Evolutionary conservation across 2,329 filamentous ascomycete genomes (phyloP), one percentile per base, ranked within the genome.

Genomic region (Emericellopsis cladophorae): DNA sequence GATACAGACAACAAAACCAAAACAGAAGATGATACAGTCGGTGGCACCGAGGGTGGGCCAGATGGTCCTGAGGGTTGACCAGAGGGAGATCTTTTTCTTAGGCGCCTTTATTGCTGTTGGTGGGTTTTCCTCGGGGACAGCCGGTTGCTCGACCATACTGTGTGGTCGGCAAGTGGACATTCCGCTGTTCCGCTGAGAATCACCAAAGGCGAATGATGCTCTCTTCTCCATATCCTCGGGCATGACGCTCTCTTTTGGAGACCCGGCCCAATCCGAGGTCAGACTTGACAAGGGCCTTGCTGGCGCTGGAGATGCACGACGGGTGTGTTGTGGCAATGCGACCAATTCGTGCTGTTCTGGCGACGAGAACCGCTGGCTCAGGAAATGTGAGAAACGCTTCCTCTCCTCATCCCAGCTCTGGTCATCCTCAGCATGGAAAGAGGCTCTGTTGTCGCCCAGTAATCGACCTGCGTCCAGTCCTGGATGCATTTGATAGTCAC

Each of bases 1-100:
- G 1, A 82, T 50, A 24, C 81, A 77, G 36, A 72, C 68, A 0
- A 73, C n/a, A 9, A 86, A 59, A 2, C 79, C 85, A 2, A 73
- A 41, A 0, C 81, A 23, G 1, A 93, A 61, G 11, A 74, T 56
- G 0, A 72, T 2, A 2, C 72, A 74, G 11, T 79, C 66, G 7
- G 47, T 59, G 40, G 50, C 52, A 1, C 65, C 61, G 1, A 95
- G 61, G 0, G 60, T 68, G 0, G 84, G 81, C 76, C 84, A 83
- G 0, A 95, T 68, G 0, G 84, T 88, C 12, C 58, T 58, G 1
- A 60, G 31, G 3, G 56, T 60, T 4, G 49, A 42, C 4, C 47
- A 38, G 0, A 60, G 32, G 3, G 53, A 48, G 18, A 45, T 49
- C 9, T 46, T 32, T 16, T 34, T 32, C 24, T 22, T 36, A 5